Evolutionary conservation across 805 yeast genomes (phyloP), one percentile per base, ranked within the genome.

Genomic region (Pichia cephalocereana): DNA sequence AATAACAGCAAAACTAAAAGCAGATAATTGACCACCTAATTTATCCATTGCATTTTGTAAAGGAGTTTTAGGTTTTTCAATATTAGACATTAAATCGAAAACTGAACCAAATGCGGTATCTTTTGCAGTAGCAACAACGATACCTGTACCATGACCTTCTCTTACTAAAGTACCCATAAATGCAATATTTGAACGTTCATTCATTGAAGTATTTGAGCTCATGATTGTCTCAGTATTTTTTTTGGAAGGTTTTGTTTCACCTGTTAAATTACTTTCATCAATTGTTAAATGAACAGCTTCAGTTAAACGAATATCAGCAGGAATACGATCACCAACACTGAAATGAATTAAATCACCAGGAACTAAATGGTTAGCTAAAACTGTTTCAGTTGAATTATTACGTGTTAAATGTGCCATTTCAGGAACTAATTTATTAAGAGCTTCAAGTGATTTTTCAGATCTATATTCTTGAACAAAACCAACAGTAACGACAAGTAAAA

Each of bases 1-100:
- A 66, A 93, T 93, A 32, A 91, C 83, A 27, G 74, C 79, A 69
- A 93, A 93, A 67, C 95, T 83, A 59, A 86, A 80, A 31, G 83
- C 63, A 0, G 96, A 87, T 41, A 93, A 72, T 59, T 93, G 96
- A 61, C 87, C 86, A 41, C 99, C 99, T 51, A 93, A 74, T 62
- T 86, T 83, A 63, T 90, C 98, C 99, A 93, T 93, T 10, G 96
- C 83, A 51, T 80, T 76, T 69, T 93, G 99, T 56, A 93, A 72
- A 2, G 99, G 99, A 17, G 99, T 93, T 68, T 93, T 93, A 46
- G 99, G 99, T 67, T 93, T 93, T 65, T 89, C 96, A 56, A 93
- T 93, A 45, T 80, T 83, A 37, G 83, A 77, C 95, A 93, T 88
- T 96, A 93, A 89, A 56, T 85, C 90, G 62, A 89, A 93, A 15